Conservation (phyloP, 148 eudicot genomes). For the Vaccinium corymbosum region DNA sequence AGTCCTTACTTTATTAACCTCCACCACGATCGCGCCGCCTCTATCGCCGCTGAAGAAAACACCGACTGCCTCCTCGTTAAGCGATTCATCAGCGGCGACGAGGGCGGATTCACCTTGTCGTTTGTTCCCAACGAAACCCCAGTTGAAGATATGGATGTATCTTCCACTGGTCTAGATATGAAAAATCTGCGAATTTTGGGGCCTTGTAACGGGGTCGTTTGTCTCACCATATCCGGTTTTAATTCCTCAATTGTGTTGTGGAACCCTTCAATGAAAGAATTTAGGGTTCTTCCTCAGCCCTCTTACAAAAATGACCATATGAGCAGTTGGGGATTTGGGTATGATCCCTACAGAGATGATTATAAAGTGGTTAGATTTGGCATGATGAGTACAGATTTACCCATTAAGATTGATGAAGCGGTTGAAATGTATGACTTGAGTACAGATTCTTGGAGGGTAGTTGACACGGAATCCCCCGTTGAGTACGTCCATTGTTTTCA, state of each 20-base stretch:
- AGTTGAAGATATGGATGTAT: too few relatives aligned
- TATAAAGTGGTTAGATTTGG: background rate
- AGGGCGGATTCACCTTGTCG: too few relatives aligned
- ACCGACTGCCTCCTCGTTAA: too few relatives aligned
- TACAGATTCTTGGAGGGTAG: background rate
- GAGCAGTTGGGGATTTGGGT: background rate
- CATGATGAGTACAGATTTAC: rapidly evolving
- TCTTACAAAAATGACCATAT: background rate
- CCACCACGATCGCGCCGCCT: background rate
- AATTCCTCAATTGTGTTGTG: background rate
- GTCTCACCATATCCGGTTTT: background rate
- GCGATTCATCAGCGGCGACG: too few relatives aligned
- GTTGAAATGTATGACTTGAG: background rate
- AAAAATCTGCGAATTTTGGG: background rate
- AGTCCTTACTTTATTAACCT: background rate
- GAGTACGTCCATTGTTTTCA: background rate
- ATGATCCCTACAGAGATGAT: background rate
- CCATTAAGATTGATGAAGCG: background rate
- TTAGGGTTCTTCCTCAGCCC: background rate
- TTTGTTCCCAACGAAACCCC: too few relatives aligned
- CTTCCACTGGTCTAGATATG: too few relatives aligned
- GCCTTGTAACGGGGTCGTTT: background rate
- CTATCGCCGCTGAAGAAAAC: too few relatives aligned
- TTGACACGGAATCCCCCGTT: background rate
- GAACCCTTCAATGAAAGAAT: background rate